Evolutionary conservation across 306 rosid species (phyloP), one percentile per base, ranked within the genome.

Genomic region (Glycyrrhiza uralensis): DNA sequence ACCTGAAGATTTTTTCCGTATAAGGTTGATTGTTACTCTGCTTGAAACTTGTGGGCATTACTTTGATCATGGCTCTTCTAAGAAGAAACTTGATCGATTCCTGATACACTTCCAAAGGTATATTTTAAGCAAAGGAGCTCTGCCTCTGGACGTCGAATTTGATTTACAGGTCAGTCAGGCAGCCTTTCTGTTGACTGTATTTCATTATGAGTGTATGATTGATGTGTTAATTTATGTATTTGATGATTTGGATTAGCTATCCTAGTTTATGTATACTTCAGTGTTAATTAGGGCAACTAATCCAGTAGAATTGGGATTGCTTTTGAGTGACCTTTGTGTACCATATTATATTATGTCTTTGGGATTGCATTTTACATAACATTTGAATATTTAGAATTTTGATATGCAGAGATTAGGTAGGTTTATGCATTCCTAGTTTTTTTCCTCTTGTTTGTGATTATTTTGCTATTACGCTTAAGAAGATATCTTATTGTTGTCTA

Each of bases 11-110:
- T 89, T 89, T 81, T 95, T 91, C 69, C 99, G 96, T 70, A 91
- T 91, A 24, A 84, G 99, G 93, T 86, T 95, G 99, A 74, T 91
- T 58, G 84, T 87, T 68, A 95, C 96, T 23, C 96, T 95, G 63
- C 97, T 95, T 62, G 97, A 89, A 79, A 95, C 97, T 61, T 95
- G 99, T 74, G 99, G 99, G 64, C 97, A 91, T 84, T 95, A 95
- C 90, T 95, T 95, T 74, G 99, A 87, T 62, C 88, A 91, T 63
- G 99, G 99, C 62, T 95, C 99, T 84, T 94, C 99, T 6, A 94
- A 94, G 92, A 89, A 90, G 85, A 94, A 91, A 76, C 99, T 94
- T 24, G 96, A 91, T 76, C 92, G 97, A 19, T 94, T 83, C 82
- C 79, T 94, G 15, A 71, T 89, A 55, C 87, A 88, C 83, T 94